Base-by-base conservation (phyloP, 2,329 filamentous ascomycete species). In the Cryphonectria parasitica region DNA sequence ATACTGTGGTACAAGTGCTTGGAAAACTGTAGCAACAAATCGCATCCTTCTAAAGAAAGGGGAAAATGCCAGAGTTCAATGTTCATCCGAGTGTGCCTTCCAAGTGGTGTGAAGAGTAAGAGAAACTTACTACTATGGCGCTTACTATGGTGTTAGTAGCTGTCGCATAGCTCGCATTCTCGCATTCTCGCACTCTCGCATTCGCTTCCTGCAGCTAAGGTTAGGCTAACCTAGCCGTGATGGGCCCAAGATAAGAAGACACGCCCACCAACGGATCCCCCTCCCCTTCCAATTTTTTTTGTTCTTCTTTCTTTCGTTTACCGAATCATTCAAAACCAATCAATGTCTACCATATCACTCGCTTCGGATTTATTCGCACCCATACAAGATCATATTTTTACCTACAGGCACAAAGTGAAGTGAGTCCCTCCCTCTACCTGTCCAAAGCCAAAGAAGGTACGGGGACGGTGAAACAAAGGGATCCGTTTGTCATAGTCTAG, bases 171-270 rank as follows among this genome's bases (percentile, higher is more conserved):
- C 28, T 66, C 43, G 49, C 63, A 62, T 62, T 41, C 56, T 63
- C 68, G 56, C 68, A 56, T 36, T 69, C 68, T 66, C 43, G 49
- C 63, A 62, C 56, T 41, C 56, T 63, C 68, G 56, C 68, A 56
- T 36, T 69, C 68, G 63, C 63, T 54, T 43, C 60, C 17, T n/a
- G 15, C 31, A 11, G 58, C 49, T 34, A 13, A n/a, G 22, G 58
- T 36, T 4, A 34, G 61, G 15, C 45, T 39, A 60, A 25, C 11
- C 52, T 25, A 56, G 52, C 54, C 52, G 15, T 31, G 13, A 17
- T 31, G 28, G 54, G 25, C 54, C 54, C 25, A 31, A 19, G 54
- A 58, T 31, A 58, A 58, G 54, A 13, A 22, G 13, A n/a, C 49
- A 17, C 39, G 39, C 13, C 41, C 13, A 43, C 41, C 43, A 49